Evolutionary conservation across 129 eudicot species (phyloP).

Genomic region (Escallonia rubra): DNA sequence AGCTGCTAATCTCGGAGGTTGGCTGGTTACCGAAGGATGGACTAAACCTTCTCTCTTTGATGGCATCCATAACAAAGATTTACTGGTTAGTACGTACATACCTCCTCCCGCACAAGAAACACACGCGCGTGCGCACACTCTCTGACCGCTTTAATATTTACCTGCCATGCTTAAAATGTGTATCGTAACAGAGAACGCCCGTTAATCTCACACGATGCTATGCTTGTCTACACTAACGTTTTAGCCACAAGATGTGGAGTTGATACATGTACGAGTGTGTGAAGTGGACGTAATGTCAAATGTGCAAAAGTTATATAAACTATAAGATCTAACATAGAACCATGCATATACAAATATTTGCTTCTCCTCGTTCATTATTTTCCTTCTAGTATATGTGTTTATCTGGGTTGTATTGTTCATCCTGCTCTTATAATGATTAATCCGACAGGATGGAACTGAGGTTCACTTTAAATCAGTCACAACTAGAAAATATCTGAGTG

Average conservation of each 20-base stretch:
- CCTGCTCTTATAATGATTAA: not conserved
- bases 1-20: slow-evolving; percentile 80
- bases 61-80: slow-evolving; percentile 68
- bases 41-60: slow-evolving; percentile 72
- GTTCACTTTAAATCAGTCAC: slow-evolving; percentile 60
- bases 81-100: slow-evolving; percentile 35
- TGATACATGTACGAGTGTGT: no score
- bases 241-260: no score
- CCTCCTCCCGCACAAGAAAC: no score
- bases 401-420: not conserved
- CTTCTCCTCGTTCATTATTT: not conserved
- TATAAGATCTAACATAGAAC: no score
- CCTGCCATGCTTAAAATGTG: no score
- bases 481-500: slow-evolving; percentile 47
- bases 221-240: no score
- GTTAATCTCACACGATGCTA: no score
- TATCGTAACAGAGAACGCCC: no score
- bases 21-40: slow-evolving; percentile 91
- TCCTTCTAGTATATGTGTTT: not conserved
- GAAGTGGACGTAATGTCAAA: no score
- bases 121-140: no score
- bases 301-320: no score
- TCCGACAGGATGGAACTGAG: slow-evolving; percentile 57
- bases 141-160: no score
- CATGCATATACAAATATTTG: not conserved